Base-by-base conservation (phyloP, 1,139 yeast genomes). In the Candida sp. region DNA sequence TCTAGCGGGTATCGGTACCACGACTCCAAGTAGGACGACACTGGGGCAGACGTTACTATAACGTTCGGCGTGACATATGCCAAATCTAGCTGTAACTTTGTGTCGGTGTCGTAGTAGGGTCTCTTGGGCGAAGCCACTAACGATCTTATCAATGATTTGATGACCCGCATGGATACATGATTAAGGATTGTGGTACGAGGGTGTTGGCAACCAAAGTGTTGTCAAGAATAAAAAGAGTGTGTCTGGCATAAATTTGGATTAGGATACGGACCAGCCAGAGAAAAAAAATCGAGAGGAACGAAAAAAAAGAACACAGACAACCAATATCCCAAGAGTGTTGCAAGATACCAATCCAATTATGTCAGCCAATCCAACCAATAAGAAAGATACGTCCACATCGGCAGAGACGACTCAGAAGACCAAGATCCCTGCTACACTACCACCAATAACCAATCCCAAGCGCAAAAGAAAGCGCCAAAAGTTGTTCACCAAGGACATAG, bases 31-130 rank as follows among this genome's bases (percentile, higher is more conserved):
- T 63, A 66, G 43, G 67, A 67, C 44, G 72, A 70, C 0, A 85
- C 83, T 0, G 97, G 97, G 60, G 88, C 88, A 0, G 97, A 84
- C 50, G 90, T 81, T 2, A 88, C 96, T 25, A 88, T 78, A 8
- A 90, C 54, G 49, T 77, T 77, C 0, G 84, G 78, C 0, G 86
- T 78, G 32, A 91, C 75, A 58, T 86, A 86, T 0, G 93, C 78
- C 47, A 90, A 67, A 61, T 90, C 96, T 22, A 86, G 68, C 5
- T 65, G 60, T 7, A 68, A 49, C 5, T 68, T 68, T 26, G 54
- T 46, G 1, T 47, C 45, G 5, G 53, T 33, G 45, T 67, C 72
- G 47, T 56, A 58, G 46, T 55, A 55, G 8, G 59, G 40, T 12
- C 60, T 58, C 49, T 70, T 74, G 3, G 78, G 77, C 4, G 57